phyloP scores from a whole-genome alignment of 2,329 filamentous ascomycete species.

The Verticillium zaregamsianum region DNA sequence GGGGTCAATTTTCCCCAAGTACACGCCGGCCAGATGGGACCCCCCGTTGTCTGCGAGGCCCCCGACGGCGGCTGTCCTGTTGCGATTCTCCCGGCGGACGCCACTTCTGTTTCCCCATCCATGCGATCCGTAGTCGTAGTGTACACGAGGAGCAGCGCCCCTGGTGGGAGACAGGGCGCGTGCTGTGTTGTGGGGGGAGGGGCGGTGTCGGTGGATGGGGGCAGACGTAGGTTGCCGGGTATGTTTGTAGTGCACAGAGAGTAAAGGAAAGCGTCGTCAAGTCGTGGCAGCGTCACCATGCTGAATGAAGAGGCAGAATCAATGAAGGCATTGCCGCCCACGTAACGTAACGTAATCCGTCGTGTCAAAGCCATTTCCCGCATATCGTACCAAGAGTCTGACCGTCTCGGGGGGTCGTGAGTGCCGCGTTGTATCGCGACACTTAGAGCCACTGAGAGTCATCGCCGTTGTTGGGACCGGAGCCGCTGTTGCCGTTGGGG shows the following conservation, averaged over 20 bases:
- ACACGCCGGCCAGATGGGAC: slow-evolving; percentile 10
- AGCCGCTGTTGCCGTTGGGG: slow-evolving; percentile 5
- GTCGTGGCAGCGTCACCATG: slow-evolving; percentile 32
- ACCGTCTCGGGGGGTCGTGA: slow-evolving; percentile 4
- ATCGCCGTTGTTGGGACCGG: slow-evolving; percentile 20
- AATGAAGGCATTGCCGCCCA: slow-evolving; percentile 6
- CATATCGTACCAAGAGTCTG: neutral
- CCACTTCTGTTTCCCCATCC: neutral
- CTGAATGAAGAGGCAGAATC: slow-evolving; percentile 22
- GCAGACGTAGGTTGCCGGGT: slow-evolving; percentile 4
- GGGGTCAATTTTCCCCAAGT: slow-evolving; percentile 9
- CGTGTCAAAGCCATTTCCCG: slow-evolving; percentile 1
- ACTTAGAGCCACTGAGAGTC: slow-evolving; percentile 36
- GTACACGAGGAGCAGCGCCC: slow-evolving; percentile 6
- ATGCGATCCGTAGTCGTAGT: slow-evolving; percentile 9
- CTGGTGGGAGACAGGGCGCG: neutral
- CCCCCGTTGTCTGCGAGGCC: slow-evolving; percentile 12
- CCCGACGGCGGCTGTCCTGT: neutral
- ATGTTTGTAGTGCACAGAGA: slow-evolving; percentile 19
- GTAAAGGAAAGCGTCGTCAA: slow-evolving; percentile 33
- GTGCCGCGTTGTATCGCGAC: neutral
- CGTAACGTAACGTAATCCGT: slow-evolving; percentile 6
- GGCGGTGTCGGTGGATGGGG: slow-evolving; percentile 7
- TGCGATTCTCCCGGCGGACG: neutral
- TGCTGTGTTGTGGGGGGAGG: slow-evolving; percentile 18